Evolutionary conservation across 2,329 filamentous ascomycete species (phyloP).

Genomic region (Phoma sp.): DNA sequence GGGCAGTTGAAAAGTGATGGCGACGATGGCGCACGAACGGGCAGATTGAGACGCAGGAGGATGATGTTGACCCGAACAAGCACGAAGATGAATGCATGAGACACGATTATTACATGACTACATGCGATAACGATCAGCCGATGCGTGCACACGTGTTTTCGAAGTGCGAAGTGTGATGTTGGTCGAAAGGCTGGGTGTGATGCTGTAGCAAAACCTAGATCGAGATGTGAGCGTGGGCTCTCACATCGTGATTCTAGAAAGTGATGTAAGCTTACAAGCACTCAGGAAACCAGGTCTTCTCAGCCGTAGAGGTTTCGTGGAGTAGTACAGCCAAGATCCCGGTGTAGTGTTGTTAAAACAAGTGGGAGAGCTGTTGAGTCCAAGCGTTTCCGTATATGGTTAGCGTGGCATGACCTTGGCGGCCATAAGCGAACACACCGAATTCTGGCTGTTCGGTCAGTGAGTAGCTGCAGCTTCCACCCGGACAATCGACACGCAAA

Average conservation of each 20-base stretch:
- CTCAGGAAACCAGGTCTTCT: too few species aligned
- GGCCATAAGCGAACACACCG: conserved; percentile 3
- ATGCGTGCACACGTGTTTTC: background rate
- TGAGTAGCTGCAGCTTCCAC: conserved; percentile 24
- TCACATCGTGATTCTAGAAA: too few species aligned
- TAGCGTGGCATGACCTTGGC: background rate
- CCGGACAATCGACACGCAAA: conserved; percentile 43
- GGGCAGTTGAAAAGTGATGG: background rate
- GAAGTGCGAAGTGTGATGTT: background rate
- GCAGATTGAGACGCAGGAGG: background rate
- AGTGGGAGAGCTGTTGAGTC: background rate
- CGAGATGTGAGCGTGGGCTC: background rate
- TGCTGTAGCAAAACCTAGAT: too few species aligned
- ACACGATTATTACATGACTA: background rate
- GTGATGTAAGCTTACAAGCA: too few species aligned
- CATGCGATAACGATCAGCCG: background rate
- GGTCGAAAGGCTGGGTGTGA: background rate
- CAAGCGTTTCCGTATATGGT: background rate
- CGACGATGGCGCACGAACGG: background rate
- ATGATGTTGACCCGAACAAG: background rate
- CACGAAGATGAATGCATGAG: conserved; percentile 1
- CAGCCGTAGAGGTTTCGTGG: too few species aligned
- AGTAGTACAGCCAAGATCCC: too few species aligned
- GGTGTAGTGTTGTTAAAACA: too few species aligned
- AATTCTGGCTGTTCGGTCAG: conserved; percentile 15